phyloP scores from a whole-genome alignment of 208 protist species.

The Leptomonas pyrrhocoris region DNA sequence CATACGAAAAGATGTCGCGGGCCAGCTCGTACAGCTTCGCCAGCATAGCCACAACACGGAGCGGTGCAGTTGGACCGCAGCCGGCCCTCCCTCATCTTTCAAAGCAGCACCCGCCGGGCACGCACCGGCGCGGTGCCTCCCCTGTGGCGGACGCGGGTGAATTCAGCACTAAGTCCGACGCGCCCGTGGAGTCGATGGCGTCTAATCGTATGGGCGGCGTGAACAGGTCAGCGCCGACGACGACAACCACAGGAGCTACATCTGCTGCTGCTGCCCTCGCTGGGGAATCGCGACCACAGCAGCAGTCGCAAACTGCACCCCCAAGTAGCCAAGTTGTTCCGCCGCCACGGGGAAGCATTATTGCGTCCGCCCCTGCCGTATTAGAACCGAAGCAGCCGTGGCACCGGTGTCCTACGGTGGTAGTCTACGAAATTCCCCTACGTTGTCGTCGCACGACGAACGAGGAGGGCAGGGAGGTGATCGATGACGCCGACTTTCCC shows the following conservation, averaged over 20 bases:
- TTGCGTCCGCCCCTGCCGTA: no score
- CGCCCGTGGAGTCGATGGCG: not conserved
- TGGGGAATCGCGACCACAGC: not conserved
- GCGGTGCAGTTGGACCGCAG: not conserved
- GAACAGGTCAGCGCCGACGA: not conserved
- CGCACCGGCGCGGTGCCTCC: not conserved
- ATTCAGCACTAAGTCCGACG: no score
- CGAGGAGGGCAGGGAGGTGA: conserved; percentile 21
- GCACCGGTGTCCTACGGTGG: conserved; percentile 31
- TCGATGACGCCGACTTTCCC: conserved; percentile 31
- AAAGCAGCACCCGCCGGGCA: not conserved
- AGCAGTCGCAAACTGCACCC: conserved; percentile 9
- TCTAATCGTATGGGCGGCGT: not conserved
- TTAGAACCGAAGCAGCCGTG: conserved; percentile 13
- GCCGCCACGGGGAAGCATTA: no score
- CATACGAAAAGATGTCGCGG: not conserved
- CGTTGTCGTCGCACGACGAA: conserved; percentile 20
- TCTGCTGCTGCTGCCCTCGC: not conserved
- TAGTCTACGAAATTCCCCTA: conserved; percentile 53
- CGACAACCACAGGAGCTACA: not conserved
- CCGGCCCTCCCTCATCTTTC: not conserved
- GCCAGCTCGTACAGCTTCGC: conserved; percentile 20
- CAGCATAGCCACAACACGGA: conserved; percentile 8
- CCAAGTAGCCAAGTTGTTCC: not conserved
- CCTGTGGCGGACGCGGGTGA: no score